phyloP scores from a whole-genome alignment of 441 rosid genomes.

The Eruca vesicaria region DNA sequence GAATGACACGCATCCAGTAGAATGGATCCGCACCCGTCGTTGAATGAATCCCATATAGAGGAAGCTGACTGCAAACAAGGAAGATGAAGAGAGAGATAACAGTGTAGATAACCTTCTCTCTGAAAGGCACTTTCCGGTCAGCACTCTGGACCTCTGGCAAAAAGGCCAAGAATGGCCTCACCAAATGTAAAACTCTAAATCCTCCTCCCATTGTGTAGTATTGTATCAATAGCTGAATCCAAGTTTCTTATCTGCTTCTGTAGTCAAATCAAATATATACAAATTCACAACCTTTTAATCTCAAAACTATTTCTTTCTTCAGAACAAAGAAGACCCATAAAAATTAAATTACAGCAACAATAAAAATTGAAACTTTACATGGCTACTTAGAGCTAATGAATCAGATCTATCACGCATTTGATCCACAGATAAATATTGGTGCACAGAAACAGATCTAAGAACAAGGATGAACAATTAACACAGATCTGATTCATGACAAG shows the following conservation, averaged over 20 bases:
- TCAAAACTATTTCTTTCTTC: not conserved
- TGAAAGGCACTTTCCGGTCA: constrained; percentile 61
- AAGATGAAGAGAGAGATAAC: constrained; percentile 72
- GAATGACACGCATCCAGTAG: constrained; percentile 81
- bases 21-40: constrained; percentile 73
- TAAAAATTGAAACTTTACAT: not conserved
- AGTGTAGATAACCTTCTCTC: constrained; percentile 72
- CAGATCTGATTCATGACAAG: constrained; percentile 3
- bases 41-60: constrained; percentile 76
- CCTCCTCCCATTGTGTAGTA: constrained; percentile 60
- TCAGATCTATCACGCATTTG: constrained; percentile 22
- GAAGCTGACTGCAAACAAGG: constrained; percentile 76
- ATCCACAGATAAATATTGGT: not conserved
- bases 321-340: not conserved
- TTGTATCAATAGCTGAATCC: not conserved
- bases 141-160: constrained; percentile 52
- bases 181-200: constrained; percentile 66
- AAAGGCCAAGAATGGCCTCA: constrained; percentile 58
- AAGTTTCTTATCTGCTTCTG: constrained; percentile 21
- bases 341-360: not conserved
- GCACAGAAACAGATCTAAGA: constrained; percentile 9
- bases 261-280: too few relatives aligned
- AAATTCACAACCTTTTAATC: not conserved
- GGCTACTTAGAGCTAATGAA: not conserved
- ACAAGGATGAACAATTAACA: not conserved